These are phyloP conservation scores for Spergularia marina DNA, from an alignment of 148 eudicot genomes.

Conservation along the genomic window DNA sequence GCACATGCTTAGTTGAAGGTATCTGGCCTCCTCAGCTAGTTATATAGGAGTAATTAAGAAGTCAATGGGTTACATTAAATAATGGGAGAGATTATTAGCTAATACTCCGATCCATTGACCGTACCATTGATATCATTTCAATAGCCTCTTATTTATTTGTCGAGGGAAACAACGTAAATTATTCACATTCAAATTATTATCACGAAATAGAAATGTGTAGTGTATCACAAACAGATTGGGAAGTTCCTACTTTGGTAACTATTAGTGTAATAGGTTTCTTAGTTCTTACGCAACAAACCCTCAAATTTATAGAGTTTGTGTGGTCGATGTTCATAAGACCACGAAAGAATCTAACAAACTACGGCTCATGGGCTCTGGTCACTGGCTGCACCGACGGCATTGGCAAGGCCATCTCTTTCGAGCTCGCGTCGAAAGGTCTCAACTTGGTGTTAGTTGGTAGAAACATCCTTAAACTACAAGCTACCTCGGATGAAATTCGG, in stretches of 20 bases:
- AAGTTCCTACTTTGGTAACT: neutral
- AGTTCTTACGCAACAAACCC: slow-evolving; percentile 6
- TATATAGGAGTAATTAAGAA: too few species aligned
- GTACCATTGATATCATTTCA: too few species aligned
- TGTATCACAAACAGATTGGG: too few species aligned
- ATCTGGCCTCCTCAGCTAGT: too few species aligned
- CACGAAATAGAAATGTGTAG: too few species aligned
- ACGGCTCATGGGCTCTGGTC: slow-evolving; percentile 59
- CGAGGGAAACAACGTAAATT: too few species aligned
- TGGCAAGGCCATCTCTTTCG: slow-evolving; percentile 42
- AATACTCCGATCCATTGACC: too few species aligned
- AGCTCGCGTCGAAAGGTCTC: slow-evolving; percentile 47
- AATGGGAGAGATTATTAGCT: too few species aligned
- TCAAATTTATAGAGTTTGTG: slow-evolving; percentile 27
- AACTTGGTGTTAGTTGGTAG: slow-evolving; percentile 44
- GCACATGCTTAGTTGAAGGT: too few species aligned
- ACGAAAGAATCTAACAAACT: slow-evolving; percentile 35
- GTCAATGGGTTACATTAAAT: too few species aligned
- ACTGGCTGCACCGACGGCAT: slow-evolving; percentile 66
- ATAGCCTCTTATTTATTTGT: too few species aligned
- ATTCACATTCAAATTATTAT: too few species aligned
- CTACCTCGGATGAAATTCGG: slow-evolving; percentile 29
- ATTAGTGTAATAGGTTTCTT: slow-evolving; percentile 28
- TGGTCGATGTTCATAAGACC: slow-evolving; percentile 40
- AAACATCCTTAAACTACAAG: slow-evolving; percentile 37